phyloP scores from a whole-genome alignment of 176 grass and related monocot species.

The Carex kokanica region DNA sequence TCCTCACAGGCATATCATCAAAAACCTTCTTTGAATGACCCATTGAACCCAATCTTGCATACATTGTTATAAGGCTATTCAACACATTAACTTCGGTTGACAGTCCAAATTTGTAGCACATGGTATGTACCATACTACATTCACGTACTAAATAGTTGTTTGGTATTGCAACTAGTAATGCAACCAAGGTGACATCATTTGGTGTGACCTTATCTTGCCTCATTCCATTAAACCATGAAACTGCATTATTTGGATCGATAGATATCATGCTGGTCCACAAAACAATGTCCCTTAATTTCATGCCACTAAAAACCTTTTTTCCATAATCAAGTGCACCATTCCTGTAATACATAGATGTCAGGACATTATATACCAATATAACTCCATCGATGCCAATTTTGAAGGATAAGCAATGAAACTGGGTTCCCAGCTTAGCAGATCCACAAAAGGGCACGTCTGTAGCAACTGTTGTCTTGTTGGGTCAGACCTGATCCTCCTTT shows the following conservation, averaged over 20 bases:
- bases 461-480: conserved; percentile 68
- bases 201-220: conserved; percentile 42
- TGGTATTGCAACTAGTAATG: conserved; percentile 52
- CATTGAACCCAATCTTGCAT: conserved; percentile 48
- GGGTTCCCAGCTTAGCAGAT: conserved; percentile 38
- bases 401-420: conserved; percentile 57
- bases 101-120: conserved; percentile 47
- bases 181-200: conserved; percentile 84
- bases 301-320: conserved; percentile 42
- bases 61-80: conserved; percentile 89
- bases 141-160: conserved; percentile 29
- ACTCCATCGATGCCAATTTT: conserved; percentile 51
- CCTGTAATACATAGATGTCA: conserved; percentile 86
- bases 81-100: conserved; percentile 41
- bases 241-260: conserved; percentile 46
- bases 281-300: conserved; percentile 51
- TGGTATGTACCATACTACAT: conserved; percentile 58
- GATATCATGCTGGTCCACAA: conserved; percentile 85
- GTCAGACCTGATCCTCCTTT: conserved; percentile 34
- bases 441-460: conserved; percentile 55
- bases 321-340: conserved; percentile 30
- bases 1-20: conserved; percentile 28
- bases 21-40: conserved; percentile 54
- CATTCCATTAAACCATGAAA: conserved; percentile 60
- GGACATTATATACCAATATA: conserved; percentile 57